Evolutionary conservation across 768 basidiomycete species (phyloP), one percentile per base, ranked within the genome.

Genomic region (Leccinum variicolor): DNA sequence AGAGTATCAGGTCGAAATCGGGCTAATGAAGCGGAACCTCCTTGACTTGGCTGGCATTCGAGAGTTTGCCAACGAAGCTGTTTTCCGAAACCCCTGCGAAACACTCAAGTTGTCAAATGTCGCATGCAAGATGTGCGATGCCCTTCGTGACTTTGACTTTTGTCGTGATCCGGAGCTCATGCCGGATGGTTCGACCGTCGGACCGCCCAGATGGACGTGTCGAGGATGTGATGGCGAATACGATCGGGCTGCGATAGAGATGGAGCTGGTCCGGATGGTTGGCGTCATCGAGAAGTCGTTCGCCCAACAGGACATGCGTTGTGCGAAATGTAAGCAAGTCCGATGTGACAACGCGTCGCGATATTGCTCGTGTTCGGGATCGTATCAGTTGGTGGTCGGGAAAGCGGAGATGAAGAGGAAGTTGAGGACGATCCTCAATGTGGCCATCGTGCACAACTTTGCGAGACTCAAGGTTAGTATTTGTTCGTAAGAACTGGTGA

Each of bases 61-160:
- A 50, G 94, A 97, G 71, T 98, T 96, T 65, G 85, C 93, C 7
- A 76, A 76, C 53, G 90, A 94, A 51, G 94, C 94, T 4, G 72
- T 80, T 1, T 99, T 95, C 79, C 84, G 84, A 53, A 97, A 97
- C 69, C 95, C 95, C 0, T 98, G 94, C 75, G 88, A 93, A 68
- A 84, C 91, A 9, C 80, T 96, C 55, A 89, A 89, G 64, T 72
- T 98, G 26, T 77, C 86, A 46, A 91, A 91, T 69, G 89, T 98
- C 36, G 90, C 95, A 29, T 98, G 96, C 69, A 84, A 83, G 43
- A 83, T 87, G 65, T 98, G 92, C 74, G 94, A 94, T 70, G 74
- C 78, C 14, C 79, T 94, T 58, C 84, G 90, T 3, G 94, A 96
- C 70, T 91, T 99, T 66, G 97, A 99, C 72, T 90, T 99, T 66